Base-by-base conservation (phyloP, 1,284 basidiomycete genomes). In the Sphagnurus paluster region DNA sequence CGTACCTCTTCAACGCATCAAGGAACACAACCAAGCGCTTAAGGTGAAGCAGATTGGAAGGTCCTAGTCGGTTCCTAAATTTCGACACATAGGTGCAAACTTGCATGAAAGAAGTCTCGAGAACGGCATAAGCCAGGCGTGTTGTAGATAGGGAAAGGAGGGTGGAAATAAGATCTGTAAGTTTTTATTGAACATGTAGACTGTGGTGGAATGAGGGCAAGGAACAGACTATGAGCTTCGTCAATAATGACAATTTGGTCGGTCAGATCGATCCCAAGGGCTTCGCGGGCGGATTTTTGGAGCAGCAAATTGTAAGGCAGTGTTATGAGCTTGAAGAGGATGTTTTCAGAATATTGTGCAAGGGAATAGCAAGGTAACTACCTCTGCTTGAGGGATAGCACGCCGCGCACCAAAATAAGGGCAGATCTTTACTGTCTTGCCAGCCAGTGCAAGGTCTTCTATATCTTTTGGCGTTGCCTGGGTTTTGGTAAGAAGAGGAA, bases 251-350 rank as follows among this genome's bases (percentile, higher is more conserved):
- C 81, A 11, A 98, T 75, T 57, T 96, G 91, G 60, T 84, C 80
- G 25, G 76, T 87, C 40, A 93, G 73, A 61, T 88, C 84, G 56
- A 94, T 94, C 0, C 88, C 89, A 1, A 98, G 74, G 0, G 93
- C 84, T 59, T 96, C 90, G 34, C 96, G 77, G 0, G 95, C 90
- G 2, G 81, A 78, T 55, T 83, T 87, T 53, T 93, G 90, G 6
- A 99, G 71, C 0, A 99, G 74, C 8, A 99, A 80, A 62, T 97
- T 98, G 66, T 99, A 99, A 0, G 96, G 97, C 3, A 98, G 72
- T 0, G 90, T 88, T 8, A 98, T 84, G 1, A 98, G 74, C 89
- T 95, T 52, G 46, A 30, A 43, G 11, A 8, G 17, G 14, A 13
- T 43, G 19, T 16, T 38, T 34, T 17, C 21, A 17, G 30, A 35